Evolutionary conservation across 2,329 filamentous ascomycete genomes (phyloP).

Genomic region (Fusarium guadeloupense): DNA sequence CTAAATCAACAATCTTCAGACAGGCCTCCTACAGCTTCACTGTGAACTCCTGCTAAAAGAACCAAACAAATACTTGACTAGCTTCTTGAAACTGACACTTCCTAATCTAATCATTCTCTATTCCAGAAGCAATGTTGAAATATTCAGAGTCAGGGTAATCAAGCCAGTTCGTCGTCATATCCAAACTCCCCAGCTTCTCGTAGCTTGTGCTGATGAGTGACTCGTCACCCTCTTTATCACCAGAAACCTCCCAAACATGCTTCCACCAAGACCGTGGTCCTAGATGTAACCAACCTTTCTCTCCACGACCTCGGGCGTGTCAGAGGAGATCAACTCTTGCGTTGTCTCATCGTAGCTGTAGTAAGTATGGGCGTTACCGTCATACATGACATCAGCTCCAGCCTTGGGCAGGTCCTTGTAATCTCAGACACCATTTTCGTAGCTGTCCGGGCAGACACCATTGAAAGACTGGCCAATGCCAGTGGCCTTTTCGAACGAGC

Average conservation of each 20-base stretch:
- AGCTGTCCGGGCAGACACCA: constrained; percentile 27
- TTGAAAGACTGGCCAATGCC: constrained; percentile 23
- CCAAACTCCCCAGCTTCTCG: constrained; percentile 10
- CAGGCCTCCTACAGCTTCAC: not conserved
- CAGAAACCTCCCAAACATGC: constrained; percentile 36
- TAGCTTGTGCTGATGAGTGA: constrained; percentile 27
- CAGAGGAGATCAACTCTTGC: constrained; percentile 26
- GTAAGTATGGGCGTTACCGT: constrained; percentile 20
- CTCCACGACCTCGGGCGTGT: constrained; percentile 15
- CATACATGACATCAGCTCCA: constrained; percentile 19
- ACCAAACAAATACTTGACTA: not conserved
- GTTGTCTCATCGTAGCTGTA: constrained; percentile 31
- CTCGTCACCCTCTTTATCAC: constrained; percentile 19
- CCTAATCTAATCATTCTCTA: not conserved
- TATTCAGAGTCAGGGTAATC: constrained; percentile 56
- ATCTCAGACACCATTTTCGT: constrained; percentile 29
- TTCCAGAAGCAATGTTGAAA: constrained; percentile 56
- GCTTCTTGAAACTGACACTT: not conserved
- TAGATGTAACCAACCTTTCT: constrained; percentile 26
- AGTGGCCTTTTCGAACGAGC: constrained; percentile 24
- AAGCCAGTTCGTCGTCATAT: constrained; percentile 26
- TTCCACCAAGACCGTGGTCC: constrained; percentile 20
- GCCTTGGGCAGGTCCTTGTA: constrained; percentile 29
- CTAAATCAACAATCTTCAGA: not conserved
- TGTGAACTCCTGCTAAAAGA: not conserved